Evolutionary conservation across 176 grass and related monocot species (phyloP).

Genomic region (Oryza meridionalis): DNA sequence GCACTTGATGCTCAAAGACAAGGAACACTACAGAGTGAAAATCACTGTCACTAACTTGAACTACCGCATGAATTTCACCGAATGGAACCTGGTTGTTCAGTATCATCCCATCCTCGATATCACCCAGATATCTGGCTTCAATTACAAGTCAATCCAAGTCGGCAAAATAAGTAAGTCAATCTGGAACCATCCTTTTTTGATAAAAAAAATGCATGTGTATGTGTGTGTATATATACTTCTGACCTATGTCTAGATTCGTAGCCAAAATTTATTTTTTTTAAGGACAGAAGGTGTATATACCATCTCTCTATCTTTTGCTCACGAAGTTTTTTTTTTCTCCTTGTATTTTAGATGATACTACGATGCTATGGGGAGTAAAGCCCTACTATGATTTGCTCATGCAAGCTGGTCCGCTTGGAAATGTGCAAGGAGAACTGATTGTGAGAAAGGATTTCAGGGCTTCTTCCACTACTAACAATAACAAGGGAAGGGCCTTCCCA

Average conservation of each 20-base stretch:
- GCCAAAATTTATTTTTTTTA: too few species aligned
- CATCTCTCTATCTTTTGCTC: conserved; percentile 8
- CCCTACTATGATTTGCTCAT: conserved; percentile 88
- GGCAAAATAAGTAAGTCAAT: conserved; percentile 68
- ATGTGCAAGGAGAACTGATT: conserved; percentile 78
- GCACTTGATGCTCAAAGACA: conserved; percentile 90
- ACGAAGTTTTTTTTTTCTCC: neutral
- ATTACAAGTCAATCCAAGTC: conserved; percentile 76
- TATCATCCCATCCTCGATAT: conserved; percentile 85
- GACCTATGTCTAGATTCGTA: too few species aligned
- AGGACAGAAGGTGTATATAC: neutral
- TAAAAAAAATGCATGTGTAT: neutral
- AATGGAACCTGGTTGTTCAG: conserved; percentile 82
- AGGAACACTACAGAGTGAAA: conserved; percentile 89
- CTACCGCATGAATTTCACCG: conserved; percentile 86
- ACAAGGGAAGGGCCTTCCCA: conserved; percentile 87
- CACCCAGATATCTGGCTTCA: conserved; percentile 72
- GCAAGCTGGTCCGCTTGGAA: conserved; percentile 68
- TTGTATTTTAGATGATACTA: conserved; percentile 67
- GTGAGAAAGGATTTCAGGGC: conserved; percentile 55
- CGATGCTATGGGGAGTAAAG: conserved; percentile 91
- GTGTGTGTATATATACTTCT: neutral
- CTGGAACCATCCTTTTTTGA: conserved; percentile 1
- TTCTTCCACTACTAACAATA: conserved; percentile 57
- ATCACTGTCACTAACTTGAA: conserved; percentile 87